Percentiles rank a stretch among this genome's conserved stretches.
phyloP scores from a whole-genome alignment of 805 yeast genomes.

The Ogataea nitratoaversa region DNA sequence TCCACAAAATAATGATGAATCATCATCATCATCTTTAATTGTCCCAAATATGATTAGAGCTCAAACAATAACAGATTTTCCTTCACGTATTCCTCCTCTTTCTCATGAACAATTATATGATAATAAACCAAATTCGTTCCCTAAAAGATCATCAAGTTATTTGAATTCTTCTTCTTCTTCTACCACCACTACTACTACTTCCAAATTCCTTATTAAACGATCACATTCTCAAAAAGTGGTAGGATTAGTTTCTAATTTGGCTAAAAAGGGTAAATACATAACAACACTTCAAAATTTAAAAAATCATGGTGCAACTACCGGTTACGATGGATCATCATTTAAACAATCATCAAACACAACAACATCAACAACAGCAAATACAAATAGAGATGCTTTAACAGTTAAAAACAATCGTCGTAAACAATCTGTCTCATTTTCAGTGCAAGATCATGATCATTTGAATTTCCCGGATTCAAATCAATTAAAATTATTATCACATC shows the following conservation, averaged over 20 bases:
- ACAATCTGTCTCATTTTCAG: no score
- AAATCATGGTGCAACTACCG: no score
- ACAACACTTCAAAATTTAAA: background rate
- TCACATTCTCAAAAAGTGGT: conserved; percentile 1
- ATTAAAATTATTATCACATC: background rate
- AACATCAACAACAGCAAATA: background rate
- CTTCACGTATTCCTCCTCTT: no score
- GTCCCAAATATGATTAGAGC: background rate
- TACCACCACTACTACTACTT: conserved; percentile 1
- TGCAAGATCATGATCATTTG: no score
- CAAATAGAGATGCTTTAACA: conserved; percentile 2
- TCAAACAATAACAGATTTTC: background rate
- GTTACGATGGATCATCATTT: no score
- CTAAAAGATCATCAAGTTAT: background rate
- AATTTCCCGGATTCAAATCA: background rate
- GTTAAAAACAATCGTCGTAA: background rate
- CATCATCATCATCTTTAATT: no score
- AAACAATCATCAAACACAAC: background rate
- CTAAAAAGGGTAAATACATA: background rate
- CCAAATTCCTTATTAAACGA: conserved; percentile 1
- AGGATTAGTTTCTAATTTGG: background rate
- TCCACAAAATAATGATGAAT: background rate
- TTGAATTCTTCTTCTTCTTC: background rate
- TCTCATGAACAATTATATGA: no score
- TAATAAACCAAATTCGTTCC: background rate